Evolutionary conservation across 2,329 filamentous ascomycete genomes (phyloP).

Genomic region (Trichoderma sp.): DNA sequence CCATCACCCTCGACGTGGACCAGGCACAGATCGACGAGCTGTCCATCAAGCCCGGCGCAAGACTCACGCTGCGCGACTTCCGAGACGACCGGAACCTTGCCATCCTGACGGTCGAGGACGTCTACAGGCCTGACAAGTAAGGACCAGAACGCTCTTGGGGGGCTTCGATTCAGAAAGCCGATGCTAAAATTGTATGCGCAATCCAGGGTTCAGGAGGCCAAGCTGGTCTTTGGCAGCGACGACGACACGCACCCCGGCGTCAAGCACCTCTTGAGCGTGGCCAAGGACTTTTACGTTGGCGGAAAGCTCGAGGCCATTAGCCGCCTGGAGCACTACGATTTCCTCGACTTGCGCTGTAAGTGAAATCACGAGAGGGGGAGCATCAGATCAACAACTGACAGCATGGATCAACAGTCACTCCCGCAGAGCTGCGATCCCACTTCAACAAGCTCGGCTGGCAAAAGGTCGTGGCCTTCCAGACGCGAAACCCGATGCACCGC

Average conservation of each 20-base stretch:
- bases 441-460: slow-evolving; percentile 99
- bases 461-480: slow-evolving; percentile 98
- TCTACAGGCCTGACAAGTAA: slow-evolving; percentile 95
- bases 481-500: slow-evolving; percentile 98
- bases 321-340: slow-evolving; percentile 97
- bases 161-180: slow-evolving; percentile 25
- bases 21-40: slow-evolving; percentile 73
- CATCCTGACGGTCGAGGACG: slow-evolving; percentile 92
- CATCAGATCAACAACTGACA: background rate
- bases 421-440: slow-evolving; percentile 89
- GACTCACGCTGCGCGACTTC: slow-evolving; percentile 89
- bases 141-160: slow-evolving; percentile 35
- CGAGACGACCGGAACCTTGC: slow-evolving; percentile 95
- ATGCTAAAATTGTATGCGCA: background rate
- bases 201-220: slow-evolving; percentile 82
- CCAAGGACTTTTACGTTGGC: slow-evolving; percentile 88
- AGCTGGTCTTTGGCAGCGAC: slow-evolving; percentile 90
- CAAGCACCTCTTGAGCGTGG: slow-evolving; percentile 80
- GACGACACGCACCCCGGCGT: slow-evolving; percentile 90
- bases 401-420: slow-evolving; percentile 64
- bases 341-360: slow-evolving; percentile 91
- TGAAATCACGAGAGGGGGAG: slow-evolving; percentile 21
- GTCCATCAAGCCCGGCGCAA: slow-evolving; percentile 75
- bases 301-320: slow-evolving; percentile 96
- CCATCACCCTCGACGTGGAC: slow-evolving; percentile 88